Evolutionary conservation across 495 filamentous ascomycete genomes (phyloP).

Genomic region (Aspergillus steynii): DNA sequence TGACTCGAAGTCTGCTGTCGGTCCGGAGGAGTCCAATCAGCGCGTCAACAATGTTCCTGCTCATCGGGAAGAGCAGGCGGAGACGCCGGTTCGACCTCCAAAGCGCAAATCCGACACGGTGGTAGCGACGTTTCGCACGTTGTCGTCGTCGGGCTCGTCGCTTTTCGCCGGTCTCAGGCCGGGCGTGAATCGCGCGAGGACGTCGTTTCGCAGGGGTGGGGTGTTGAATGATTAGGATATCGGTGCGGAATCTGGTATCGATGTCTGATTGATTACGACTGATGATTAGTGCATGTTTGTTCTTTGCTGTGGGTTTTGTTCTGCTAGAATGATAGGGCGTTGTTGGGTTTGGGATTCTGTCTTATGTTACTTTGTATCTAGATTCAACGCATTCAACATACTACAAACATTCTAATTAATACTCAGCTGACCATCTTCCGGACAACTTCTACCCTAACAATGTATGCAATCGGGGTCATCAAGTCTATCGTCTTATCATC

Average conservation of each 20-base stretch:
- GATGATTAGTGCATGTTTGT: background rate
- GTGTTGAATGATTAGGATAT: slow-evolving; percentile 1
- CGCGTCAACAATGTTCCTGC: background rate
- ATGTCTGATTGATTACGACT: background rate
- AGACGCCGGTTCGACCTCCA: background rate
- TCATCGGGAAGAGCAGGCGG: background rate
- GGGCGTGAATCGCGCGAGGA: slow-evolving; percentile 12
- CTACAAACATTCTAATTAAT: too few species aligned
- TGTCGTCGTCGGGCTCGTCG: slow-evolving; percentile 15
- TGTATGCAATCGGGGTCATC: background rate
- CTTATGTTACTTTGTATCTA: background rate
- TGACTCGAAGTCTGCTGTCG: background rate
- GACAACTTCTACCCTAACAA: background rate
- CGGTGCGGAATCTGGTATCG: background rate
- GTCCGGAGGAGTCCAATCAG: background rate
- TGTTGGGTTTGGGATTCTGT: background rate
- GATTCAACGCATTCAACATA: too few species aligned
- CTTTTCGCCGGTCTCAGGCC: slow-evolving; percentile 11
- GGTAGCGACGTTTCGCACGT: slow-evolving; percentile 5
- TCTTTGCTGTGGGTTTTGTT: background rate
- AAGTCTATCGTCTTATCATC: background rate
- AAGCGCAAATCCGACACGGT: background rate
- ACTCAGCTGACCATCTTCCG: too few species aligned
- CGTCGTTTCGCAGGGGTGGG: slow-evolving; percentile 12
- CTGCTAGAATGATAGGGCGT: background rate